Base-by-base conservation (phyloP, 2,329 filamentous ascomycete genomes). In the Aspergillus novoparasiticus region DNA sequence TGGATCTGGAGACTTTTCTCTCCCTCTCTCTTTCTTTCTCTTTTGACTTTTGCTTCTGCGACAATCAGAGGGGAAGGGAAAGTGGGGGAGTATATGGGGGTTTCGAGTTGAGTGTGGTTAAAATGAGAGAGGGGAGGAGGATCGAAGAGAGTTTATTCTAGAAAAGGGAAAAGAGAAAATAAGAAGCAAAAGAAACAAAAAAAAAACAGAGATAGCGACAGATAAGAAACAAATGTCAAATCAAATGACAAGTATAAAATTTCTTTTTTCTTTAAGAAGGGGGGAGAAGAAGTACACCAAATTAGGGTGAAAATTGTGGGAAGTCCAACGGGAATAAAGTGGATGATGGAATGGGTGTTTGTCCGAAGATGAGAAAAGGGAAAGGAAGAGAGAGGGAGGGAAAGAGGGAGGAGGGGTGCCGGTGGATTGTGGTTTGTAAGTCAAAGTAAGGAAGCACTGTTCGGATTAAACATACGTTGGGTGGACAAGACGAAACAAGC, bases 401-500 rank as follows among this genome's bases (percentile, higher is more conserved):
- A 50, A 32, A 57, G 55, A 57, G 55, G 50, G 26, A 46, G 61
- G 30, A 41, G 48, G 59, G 50, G 43, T 50, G 60, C 3, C 9
- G 26, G 46, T 50, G 46, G 26, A 50, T 50, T 50, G 46, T 34
- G 61, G 53, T 41, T 32, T 62, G 34, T 54, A 30, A 59, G 56
- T 46, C 50, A 64, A 41, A 23, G 28, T 34, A 64, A 57, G 46
- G 57, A 41, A 43, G 45, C 51, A 57, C 57, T 58, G 41, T 41
- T 41, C 51, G 57, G 57, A 64, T 58, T 62, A 58, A 59, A 69
- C 68, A 67, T 67, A 69, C 64, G 65, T 66, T 66, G 65, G 65
- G 68, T 68, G 68, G 68, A 68, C 62, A 63, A 61, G 60, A 64
- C 59, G 59, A 65, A 59, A 66, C 61, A 65, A 63, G 63, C 62